Base-by-base conservation (phyloP, 23 red algal species). In the Gracilariopsis chorda region DNA sequence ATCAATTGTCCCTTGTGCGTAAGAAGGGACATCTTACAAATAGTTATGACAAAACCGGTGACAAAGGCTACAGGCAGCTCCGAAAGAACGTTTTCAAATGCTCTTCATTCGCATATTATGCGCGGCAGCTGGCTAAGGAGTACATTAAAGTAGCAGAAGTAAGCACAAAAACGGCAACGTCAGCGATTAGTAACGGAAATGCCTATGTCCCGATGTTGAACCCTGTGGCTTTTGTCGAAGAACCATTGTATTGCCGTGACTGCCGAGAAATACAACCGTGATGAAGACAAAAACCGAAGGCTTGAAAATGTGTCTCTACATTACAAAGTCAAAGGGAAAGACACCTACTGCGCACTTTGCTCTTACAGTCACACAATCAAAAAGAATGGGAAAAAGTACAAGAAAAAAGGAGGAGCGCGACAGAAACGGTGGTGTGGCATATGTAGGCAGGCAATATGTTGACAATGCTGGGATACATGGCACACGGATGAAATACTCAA, bases 401-500 rank as follows among this genome's bases (percentile, higher is more conserved):
- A 44, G 48, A 83, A 65, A 57, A 83, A 62, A 83, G 79, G 45
- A 16, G 3, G 79, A 34, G 27, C 79, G 45, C 25, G 79, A 32
- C 0, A 64, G 43, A 61, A 42, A 46, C 57, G 65, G 79, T 83
- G 45, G 79, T 83, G 58, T 67, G 10, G 1, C 21, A 43, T 65
- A 45, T 83, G 79, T 42, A 11, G 56, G 1, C 79, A 83, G 20
- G 52, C 79, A 43, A 62, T 83, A 42, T 83, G 79, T 28, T 23
- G 16, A 0, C 0, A 44, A 17, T 83, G 79, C 48, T 83, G 55
- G 79, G 79, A 83, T 20, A 61, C 0, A 2, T 83, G 79, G 51
- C 79, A 64, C 27, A 44, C 79, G 58, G 57, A 83, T 19, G 33
- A 65, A 2, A 24, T 2, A 24, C 34, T 83, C 12, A 45, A 42